These are phyloP conservation scores for Boletus calvinii DNA, from an alignment of 1,284 basidiomycete genomes.

Conservation along the genomic window DNA sequence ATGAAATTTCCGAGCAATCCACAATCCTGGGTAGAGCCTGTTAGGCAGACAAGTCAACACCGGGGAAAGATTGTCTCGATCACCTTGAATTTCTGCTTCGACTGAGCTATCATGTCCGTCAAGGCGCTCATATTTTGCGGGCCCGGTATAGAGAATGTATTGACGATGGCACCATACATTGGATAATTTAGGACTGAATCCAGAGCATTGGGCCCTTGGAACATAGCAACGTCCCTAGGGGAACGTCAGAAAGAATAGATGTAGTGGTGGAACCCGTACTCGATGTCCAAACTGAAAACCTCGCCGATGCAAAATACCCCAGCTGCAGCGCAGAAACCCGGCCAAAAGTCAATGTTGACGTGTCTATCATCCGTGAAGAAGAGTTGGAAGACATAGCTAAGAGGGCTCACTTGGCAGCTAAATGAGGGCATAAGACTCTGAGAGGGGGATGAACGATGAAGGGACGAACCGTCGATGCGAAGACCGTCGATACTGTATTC, in stretches of 20 bases:
- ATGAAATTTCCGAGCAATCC: slow-evolving; percentile 74
- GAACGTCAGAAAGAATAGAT: slow-evolving; percentile 8
- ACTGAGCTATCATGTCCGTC: slow-evolving; percentile 49
- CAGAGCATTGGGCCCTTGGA: slow-evolving; percentile 51
- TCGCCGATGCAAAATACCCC: slow-evolving; percentile 86
- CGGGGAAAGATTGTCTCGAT: slow-evolving; percentile 47
- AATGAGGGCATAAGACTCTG: background rate
- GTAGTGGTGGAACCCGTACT: slow-evolving; percentile 37
- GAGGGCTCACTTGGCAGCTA: slow-evolving; percentile 58
- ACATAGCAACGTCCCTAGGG: slow-evolving; percentile 32
- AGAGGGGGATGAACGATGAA: background rate
- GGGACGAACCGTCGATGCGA: slow-evolving; percentile 63
- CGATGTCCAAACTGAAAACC: slow-evolving; percentile 61
- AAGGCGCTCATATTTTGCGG: slow-evolving; percentile 61
- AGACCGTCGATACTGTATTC: slow-evolving; percentile 66
- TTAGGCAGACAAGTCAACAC: slow-evolving; percentile 44
- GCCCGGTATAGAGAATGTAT: slow-evolving; percentile 64
- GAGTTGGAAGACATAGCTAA: background rate
- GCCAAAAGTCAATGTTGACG: slow-evolving; percentile 66
- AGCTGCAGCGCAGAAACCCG: slow-evolving; percentile 63
- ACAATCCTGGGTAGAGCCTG: slow-evolving; percentile 50
- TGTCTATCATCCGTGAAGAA: slow-evolving; percentile 43
- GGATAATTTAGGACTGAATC: slow-evolving; percentile 74
- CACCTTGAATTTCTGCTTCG: slow-evolving; percentile 53
- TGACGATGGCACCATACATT: slow-evolving; percentile 62